Conservation (phyloP, 805 yeast species). For the Pichia rugopelliculosa region DNA sequence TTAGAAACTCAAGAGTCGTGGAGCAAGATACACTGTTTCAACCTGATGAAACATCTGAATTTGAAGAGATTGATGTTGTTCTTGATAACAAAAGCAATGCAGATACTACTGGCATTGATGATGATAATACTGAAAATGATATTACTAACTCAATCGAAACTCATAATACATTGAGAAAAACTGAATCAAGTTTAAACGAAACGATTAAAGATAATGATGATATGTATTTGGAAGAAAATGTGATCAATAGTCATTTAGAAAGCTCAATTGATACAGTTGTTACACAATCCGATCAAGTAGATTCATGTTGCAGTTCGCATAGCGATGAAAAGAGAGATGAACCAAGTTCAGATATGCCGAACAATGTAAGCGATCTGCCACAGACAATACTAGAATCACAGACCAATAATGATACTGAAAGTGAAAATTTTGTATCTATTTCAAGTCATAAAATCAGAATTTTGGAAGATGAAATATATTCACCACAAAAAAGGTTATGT, state of each 20-base stretch:
- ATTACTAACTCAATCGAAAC: not conserved
- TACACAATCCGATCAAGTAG: not conserved
- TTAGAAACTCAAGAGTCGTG: conserved; percentile 1
- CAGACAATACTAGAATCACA: not conserved
- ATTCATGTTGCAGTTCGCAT: not conserved
- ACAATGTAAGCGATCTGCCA: too few relatives aligned
- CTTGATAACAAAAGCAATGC: not conserved
- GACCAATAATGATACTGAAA: not conserved
- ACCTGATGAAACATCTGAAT: not conserved
- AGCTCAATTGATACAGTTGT: not conserved
- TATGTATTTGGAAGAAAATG: conserved; percentile 1
- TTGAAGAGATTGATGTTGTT: conserved; percentile 2
- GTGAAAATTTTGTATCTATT: not conserved
- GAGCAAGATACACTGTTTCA: not conserved
- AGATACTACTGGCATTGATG: not conserved
- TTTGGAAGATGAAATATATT: not conserved
- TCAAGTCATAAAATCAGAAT: conserved; percentile 1
- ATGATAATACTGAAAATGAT: not conserved
- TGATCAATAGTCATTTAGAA: not conserved
- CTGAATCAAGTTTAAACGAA: not conserved
- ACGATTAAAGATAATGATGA: not conserved
- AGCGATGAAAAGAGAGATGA: too few relatives aligned
- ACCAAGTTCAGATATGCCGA: not conserved
- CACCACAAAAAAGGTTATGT: not conserved
- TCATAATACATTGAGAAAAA: not conserved